Percentiles rank a stretch among this genome's conserved stretches.
These are phyloP conservation scores for Aspergillus cejpii DNA, from an alignment of 2,329 filamentous ascomycete genomes.

Conservation along the genomic window DNA sequence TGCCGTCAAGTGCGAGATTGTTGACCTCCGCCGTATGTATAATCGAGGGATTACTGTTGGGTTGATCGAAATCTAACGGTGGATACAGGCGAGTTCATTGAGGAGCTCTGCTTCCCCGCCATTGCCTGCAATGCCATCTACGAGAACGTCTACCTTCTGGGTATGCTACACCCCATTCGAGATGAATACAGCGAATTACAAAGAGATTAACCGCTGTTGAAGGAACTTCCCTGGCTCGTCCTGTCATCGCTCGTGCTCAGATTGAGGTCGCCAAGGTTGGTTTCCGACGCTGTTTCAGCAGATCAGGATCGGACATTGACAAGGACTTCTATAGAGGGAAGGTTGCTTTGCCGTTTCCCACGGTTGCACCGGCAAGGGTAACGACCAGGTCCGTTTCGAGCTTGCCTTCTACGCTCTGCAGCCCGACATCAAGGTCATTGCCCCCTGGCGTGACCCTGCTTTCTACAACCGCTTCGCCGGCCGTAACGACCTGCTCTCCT, in stretches of 20 bases:
- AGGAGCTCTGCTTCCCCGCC: slow-evolving; percentile 72
- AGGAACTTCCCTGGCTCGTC: slow-evolving; percentile 40
- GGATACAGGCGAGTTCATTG: slow-evolving; percentile 58
- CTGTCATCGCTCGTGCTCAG: slow-evolving; percentile 45
- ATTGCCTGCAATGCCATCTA: slow-evolving; percentile 58
- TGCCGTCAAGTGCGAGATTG: slow-evolving; percentile 57
- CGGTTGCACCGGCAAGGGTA: slow-evolving; percentile 45
- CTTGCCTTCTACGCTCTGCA: slow-evolving; percentile 46
- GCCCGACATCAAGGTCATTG: slow-evolving; percentile 45
- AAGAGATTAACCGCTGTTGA: slow-evolving; percentile 5
- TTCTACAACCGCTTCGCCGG: slow-evolving; percentile 47
- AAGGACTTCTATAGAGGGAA: slow-evolving; percentile 30
- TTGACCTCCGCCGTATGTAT: slow-evolving; percentile 52
- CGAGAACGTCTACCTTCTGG: slow-evolving; percentile 59
- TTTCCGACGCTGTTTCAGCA: neutral
- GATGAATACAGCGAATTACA: neutral
- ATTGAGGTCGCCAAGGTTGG: slow-evolving; percentile 28
- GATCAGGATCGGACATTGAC: neutral
- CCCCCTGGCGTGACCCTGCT: slow-evolving; percentile 44
- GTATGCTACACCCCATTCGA: slow-evolving; percentile 27
- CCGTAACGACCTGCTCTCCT: slow-evolving; percentile 46
- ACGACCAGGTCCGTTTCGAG: slow-evolving; percentile 47
- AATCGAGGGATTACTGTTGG: neutral
- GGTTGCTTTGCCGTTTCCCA: slow-evolving; percentile 42
- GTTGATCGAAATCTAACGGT: neutral